These are phyloP conservation scores for Canna indica DNA, from an alignment of 176 grass and related monocot species.

Conservation along the genomic window DNA sequence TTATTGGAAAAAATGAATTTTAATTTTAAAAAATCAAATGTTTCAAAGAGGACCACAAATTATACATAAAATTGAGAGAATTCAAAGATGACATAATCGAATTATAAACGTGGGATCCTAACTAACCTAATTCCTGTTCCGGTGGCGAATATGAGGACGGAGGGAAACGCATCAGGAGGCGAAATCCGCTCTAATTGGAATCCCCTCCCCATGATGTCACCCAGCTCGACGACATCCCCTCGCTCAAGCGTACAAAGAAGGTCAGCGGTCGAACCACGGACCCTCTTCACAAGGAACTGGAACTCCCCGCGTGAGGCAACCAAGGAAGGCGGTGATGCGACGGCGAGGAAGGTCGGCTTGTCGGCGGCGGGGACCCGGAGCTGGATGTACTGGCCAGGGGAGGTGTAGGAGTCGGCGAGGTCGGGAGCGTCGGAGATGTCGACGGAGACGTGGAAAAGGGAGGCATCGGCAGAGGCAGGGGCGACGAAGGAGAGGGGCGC, in stretches of 20 bases:
- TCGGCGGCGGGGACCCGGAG: slow-evolving; percentile 31
- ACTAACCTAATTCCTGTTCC: slow-evolving; percentile 76
- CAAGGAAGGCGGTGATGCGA: slow-evolving; percentile 52
- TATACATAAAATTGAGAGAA: background rate
- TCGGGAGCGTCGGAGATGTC: slow-evolving; percentile 39
- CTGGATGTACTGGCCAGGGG: slow-evolving; percentile 78
- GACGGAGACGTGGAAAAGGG: slow-evolving; percentile 65
- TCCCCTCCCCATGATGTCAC: slow-evolving; percentile 63
- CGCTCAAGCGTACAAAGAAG: slow-evolving; percentile 41
- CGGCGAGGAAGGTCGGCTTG: slow-evolving; percentile 60
- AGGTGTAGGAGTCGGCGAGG: slow-evolving; percentile 48
- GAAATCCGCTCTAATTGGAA: slow-evolving; percentile 51
- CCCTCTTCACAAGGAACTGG: slow-evolving; percentile 67
- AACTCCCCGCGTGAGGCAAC: slow-evolving; percentile 12
- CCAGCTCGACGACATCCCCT: slow-evolving; percentile 67
- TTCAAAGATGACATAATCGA: background rate
- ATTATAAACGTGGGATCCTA: background rate
- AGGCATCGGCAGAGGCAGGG: slow-evolving; percentile 51
- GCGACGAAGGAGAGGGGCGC: slow-evolving; percentile 41
- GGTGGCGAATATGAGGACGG: slow-evolving; percentile 68
- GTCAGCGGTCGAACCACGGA: slow-evolving; percentile 51
- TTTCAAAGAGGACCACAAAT: background rate
- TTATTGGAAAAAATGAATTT: too few relatives aligned
- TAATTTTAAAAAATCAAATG: too few relatives aligned
- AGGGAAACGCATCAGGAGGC: slow-evolving; percentile 29